Evolutionary conservation across 2,329 filamentous ascomycete genomes (phyloP).

Genomic region (Neospermospora avenae): DNA sequence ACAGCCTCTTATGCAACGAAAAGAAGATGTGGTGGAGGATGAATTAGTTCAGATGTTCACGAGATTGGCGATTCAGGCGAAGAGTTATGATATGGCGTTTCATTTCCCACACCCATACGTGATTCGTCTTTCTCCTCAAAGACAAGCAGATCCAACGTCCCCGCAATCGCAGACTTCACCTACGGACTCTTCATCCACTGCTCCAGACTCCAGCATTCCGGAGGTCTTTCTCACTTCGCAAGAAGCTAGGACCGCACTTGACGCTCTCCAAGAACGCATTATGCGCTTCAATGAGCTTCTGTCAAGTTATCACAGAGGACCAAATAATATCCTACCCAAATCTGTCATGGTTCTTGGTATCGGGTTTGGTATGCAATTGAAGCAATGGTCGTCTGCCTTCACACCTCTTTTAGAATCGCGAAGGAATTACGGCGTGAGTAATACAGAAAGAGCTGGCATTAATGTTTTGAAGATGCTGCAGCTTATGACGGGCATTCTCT

Average conservation of each 20-base stretch:
- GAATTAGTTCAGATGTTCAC: constrained; percentile 63
- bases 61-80: constrained; percentile 61
- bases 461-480: constrained; percentile 61
- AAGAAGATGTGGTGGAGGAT: constrained; percentile 37
- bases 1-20: constrained; percentile 29
- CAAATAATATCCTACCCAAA: constrained; percentile 45
- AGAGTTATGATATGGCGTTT: constrained; percentile 66
- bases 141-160: constrained; percentile 19
- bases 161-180: constrained; percentile 39
- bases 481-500: constrained; percentile 54
- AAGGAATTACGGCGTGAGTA: constrained; percentile 44
- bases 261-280: constrained; percentile 53
- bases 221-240: constrained; percentile 45
- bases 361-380: constrained; percentile 48
- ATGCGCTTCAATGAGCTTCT: constrained; percentile 58
- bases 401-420: constrained; percentile 51
- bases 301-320: constrained; percentile 42
- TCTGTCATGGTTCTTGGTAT: constrained; percentile 27
- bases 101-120: constrained; percentile 62
- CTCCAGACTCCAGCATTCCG: constrained; percentile 24
- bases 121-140: constrained; percentile 46
- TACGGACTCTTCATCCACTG: constrained; percentile 37
- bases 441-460: constrained; percentile 55
- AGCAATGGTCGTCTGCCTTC: constrained; percentile 55
- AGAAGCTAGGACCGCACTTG: constrained; percentile 55